phyloP scores from a whole-genome alignment of 306 rosid genomes.

The Vigna hirtella region DNA sequence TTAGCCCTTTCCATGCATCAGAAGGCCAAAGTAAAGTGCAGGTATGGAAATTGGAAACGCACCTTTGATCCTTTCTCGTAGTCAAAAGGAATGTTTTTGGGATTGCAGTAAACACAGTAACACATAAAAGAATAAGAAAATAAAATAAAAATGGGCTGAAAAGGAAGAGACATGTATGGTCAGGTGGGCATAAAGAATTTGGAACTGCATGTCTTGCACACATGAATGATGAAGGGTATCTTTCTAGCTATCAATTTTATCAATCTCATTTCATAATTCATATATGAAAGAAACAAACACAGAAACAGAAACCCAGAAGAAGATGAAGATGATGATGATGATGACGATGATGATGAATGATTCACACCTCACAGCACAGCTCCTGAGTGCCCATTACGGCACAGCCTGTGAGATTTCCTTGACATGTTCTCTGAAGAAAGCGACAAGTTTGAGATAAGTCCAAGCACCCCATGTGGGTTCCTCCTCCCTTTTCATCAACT shows the following conservation, averaged over 20 bases:
- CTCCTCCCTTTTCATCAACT: conserved; percentile 36
- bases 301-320: conserved; percentile 46
- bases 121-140: conserved; percentile 5
- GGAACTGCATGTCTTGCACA: conserved; percentile 38
- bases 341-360: conserved; percentile 14
- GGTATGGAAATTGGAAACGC: conserved; percentile 16
- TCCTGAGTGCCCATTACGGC: conserved; percentile 59
- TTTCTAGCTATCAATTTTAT: neutral
- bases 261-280: neutral
- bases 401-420: conserved; percentile 66
- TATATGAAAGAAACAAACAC: conserved; percentile 32
- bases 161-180: conserved; percentile 42
- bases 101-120: conserved; percentile 31
- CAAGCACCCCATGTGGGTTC: conserved; percentile 79
- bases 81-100: conserved; percentile 49
- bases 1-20: conserved; percentile 5
- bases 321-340: neutral
- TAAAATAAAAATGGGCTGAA: conserved; percentile 9
- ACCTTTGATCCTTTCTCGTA: conserved; percentile 35
- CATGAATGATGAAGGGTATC: neutral
- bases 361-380: conserved; percentile 34
- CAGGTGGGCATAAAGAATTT: conserved; percentile 29
- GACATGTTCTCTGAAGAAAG: conserved; percentile 50
- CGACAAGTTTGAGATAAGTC: conserved; percentile 66
- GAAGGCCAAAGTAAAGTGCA: neutral